Evolutionary conservation across 2,329 filamentous ascomycete genomes (phyloP).

Genomic region (Penicillium sp.): DNA sequence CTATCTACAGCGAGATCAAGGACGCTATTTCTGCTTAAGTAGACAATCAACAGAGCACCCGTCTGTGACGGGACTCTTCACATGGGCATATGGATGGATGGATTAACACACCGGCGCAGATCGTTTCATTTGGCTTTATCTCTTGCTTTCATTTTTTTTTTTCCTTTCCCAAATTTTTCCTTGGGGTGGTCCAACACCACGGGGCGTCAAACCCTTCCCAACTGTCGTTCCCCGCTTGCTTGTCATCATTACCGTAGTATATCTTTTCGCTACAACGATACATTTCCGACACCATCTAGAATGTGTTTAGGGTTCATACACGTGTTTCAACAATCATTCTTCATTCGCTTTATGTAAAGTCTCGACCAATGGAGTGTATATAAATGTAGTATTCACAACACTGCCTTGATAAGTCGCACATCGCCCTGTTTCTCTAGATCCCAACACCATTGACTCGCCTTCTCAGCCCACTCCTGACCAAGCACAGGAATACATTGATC

Average conservation of each 20-base stretch:
- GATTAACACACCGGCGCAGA: conserved; percentile 31
- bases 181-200: conserved; percentile 16
- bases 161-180: background rate
- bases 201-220: conserved; percentile 21
- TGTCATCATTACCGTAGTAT: conserved; percentile 30
- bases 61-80: conserved; percentile 20
- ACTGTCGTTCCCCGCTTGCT: conserved; percentile 19
- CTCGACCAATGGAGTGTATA: background rate
- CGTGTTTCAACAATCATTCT: background rate
- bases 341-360: background rate
- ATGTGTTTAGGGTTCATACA: conserved; percentile 10
- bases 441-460: conserved; percentile 34
- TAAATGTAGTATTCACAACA: background rate
- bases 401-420: conserved; percentile 1
- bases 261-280: conserved; percentile 24
- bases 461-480: conserved; percentile 37
- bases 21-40: conserved; percentile 49
- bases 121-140: conserved; percentile 16
- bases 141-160: background rate
- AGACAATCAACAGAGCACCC: conserved; percentile 13
- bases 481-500: conserved; percentile 48
- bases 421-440: conserved; percentile 31
- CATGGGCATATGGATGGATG: conserved; percentile 26
- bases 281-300: conserved; percentile 26
- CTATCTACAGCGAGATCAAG: conserved; percentile 46